phyloP scores from a whole-genome alignment of 345 rosid species.

The Geranium rotundifolium region DNA sequence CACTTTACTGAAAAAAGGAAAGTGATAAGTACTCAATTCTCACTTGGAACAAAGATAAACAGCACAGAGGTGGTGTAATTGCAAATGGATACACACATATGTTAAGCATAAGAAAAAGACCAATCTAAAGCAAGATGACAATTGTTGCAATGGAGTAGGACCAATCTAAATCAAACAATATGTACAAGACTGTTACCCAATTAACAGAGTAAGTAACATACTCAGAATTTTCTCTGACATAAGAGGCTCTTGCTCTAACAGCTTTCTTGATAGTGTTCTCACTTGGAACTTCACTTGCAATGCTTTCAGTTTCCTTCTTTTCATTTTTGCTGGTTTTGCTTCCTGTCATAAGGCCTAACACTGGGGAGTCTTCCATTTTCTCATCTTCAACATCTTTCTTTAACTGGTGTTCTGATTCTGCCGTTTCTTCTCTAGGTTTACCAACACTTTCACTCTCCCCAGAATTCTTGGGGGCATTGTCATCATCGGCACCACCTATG shows the following conservation, averaged over 20 bases:
- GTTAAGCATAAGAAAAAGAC: background rate
- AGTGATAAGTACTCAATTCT: conserved; percentile 4
- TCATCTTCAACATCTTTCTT: conserved; percentile 35
- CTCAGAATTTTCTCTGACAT: conserved; percentile 60
- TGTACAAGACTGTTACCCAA: background rate
- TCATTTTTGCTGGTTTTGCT: conserved; percentile 23
- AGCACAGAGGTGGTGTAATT: background rate
- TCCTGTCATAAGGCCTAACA: conserved; percentile 50
- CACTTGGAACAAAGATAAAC: conserved; percentile 3
- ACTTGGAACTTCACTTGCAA: conserved; percentile 28
- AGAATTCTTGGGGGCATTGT: conserved; percentile 35
- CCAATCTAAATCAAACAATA: background rate
- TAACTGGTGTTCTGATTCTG: conserved; percentile 20
- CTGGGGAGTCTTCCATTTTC: conserved; percentile 69
- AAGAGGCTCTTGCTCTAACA: conserved; percentile 45
- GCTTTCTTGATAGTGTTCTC: conserved; percentile 45
- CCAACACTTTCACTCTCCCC: conserved; percentile 26
- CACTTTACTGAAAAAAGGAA: conserved; percentile 30
- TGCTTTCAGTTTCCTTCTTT: conserved; percentile 19
- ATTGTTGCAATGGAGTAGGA: background rate
- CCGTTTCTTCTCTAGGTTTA: conserved; percentile 20
- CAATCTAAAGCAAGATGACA: background rate
- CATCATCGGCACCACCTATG: conserved; percentile 32
- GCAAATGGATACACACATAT: background rate
- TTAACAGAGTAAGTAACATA: conserved; percentile 22